Base-by-base conservation (phyloP, 805 yeast genomes). In the Phaffomyces opuntiae region DNA sequence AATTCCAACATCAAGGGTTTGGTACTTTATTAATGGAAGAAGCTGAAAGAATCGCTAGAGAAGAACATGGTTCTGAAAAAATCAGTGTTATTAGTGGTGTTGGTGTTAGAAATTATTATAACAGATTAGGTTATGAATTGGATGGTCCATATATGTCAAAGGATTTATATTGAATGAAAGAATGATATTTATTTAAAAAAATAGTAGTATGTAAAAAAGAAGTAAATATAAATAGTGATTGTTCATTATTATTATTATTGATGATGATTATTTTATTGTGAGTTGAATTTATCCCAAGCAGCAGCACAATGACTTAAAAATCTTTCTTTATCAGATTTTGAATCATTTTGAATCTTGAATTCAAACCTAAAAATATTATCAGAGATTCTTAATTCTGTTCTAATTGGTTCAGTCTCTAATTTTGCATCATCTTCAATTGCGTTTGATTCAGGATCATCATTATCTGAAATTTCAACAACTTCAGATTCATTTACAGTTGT, bases 91-190 rank as follows among this genome's bases (percentile, higher is more conserved):
- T 93, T 55, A 83, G 95, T 32, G 99, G 99, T 54, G 97, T 93
- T 36, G 99, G 99, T 53, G 99, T 93, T 35, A 77, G 99, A 62
- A 93, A 91, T 63, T 93, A 93, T 67, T 93, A 93, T 59, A 91
- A 88, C 16, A 84, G 87, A 58, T 72, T 93, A 50, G 99, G 99
- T 5, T 93, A 93, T 66, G 77, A 75, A 52, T 71, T 93, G 50
- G 99, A 93, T 59, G 99, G 99, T 3, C 98, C 98, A 14, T 93
- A 75, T 66, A 93, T 93, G 99, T 90, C 98, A n/a, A 93, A 85
- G 52, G 50, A 44, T 43, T 54, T 67, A 26, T 58, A 52, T 29
- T 36, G 27, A 40, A 33, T 25, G 39, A 14, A 9, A 26, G 16
- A 13, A 11, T 14, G 14, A 32, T 21, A 14, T 19, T 33, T 36